phyloP scores from a whole-genome alignment of 2,329 filamentous ascomycete species.

The Sphaerulina musiva region DNA sequence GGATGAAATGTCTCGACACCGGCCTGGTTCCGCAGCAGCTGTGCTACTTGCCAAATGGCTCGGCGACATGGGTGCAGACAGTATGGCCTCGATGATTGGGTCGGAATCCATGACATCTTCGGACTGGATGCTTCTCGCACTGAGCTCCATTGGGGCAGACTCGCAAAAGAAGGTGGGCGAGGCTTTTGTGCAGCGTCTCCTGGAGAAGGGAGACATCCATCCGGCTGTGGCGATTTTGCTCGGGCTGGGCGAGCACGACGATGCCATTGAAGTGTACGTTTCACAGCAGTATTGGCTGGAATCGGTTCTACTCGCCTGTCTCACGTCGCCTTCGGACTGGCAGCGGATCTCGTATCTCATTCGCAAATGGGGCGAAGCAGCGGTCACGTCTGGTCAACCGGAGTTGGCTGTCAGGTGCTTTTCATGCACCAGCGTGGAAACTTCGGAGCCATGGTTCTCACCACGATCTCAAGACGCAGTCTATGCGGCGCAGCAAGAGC shows the following conservation, averaged over 20 bases:
- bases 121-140: slow-evolving; percentile 93
- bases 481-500: slow-evolving; percentile 49
- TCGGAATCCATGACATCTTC: slow-evolving; percentile 84
- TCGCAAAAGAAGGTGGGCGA: slow-evolving; percentile 87
- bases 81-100: slow-evolving; percentile 66
- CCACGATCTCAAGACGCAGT: slow-evolving; percentile 63
- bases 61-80: slow-evolving; percentile 72
- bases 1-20: slow-evolving; percentile 74
- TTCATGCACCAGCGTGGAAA: slow-evolving; percentile 80
- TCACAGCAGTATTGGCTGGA: slow-evolving; percentile 90
- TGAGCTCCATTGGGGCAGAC: slow-evolving; percentile 71
- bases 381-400: slow-evolving; percentile 77
- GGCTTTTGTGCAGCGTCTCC: slow-evolving; percentile 79
- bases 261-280: slow-evolving; percentile 93
- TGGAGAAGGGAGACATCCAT: slow-evolving; percentile 86
- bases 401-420: slow-evolving; percentile 90
- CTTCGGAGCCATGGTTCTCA: slow-evolving; percentile 79
- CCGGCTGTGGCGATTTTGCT: slow-evolving; percentile 88
- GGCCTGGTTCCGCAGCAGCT: slow-evolving; percentile 64
- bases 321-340: slow-evolving; percentile 81
- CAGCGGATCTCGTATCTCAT: slow-evolving; percentile 81
- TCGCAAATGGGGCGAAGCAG: slow-evolving; percentile 90
- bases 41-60: slow-evolving; percentile 90
- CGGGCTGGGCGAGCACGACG: slow-evolving; percentile 83
- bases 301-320: slow-evolving; percentile 77